Base-by-base conservation (phyloP, 176 grass and related monocot species). In the Secale cereale region DNA sequence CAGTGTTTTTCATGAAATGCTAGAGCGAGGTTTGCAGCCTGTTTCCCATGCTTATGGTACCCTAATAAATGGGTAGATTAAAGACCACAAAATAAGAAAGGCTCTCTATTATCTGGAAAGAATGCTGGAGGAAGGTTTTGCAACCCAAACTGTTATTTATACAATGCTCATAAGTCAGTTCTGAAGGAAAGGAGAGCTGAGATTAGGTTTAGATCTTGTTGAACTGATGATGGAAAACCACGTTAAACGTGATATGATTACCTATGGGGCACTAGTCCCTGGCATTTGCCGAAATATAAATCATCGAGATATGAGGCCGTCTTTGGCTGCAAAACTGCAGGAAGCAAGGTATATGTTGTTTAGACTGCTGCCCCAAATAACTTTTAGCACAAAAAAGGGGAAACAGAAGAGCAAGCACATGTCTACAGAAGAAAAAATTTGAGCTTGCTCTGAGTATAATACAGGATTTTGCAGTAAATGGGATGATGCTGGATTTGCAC, bases 11-110 rank as follows among this genome's bases (percentile, higher is more conserved):
- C 32, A 82, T 86, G 74, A 86, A 77, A 90, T 90, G 71, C 29
- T 86, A 63, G 74, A 78, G 56, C n/a, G 29, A 65, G 65, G 65
- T 61, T 72, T 86, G 20, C 79, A 83, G 43, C 83, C 88, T 20
- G 26, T 83, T 50, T 78, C 83, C 8, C 83, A 73, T 79, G 30
- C 79, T 59, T 86, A 83, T 48, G 70, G 65, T 35, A 23, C 79
- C 15, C 78, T 86, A 71, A 86, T 90, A 78, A 90, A 79, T 83
- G 88, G 88, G 62, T 60, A 86, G 33, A 73, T 83, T 79, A 83
- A 86, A 26, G 23, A 29, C 4, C 86, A 83, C 33, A 79, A 78
- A 60, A 65, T 67, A 19, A 67, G 79, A 66, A 78, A 41, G 61
- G 79, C 74, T 62, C 64, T 76, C 56, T 2, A 25, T 43, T 90